Percentiles rank a stretch among this genome's conserved stretches.
Evolutionary conservation across 2,329 filamentous ascomycete species (phyloP).

Genomic region (Fusarium sp.): DNA sequence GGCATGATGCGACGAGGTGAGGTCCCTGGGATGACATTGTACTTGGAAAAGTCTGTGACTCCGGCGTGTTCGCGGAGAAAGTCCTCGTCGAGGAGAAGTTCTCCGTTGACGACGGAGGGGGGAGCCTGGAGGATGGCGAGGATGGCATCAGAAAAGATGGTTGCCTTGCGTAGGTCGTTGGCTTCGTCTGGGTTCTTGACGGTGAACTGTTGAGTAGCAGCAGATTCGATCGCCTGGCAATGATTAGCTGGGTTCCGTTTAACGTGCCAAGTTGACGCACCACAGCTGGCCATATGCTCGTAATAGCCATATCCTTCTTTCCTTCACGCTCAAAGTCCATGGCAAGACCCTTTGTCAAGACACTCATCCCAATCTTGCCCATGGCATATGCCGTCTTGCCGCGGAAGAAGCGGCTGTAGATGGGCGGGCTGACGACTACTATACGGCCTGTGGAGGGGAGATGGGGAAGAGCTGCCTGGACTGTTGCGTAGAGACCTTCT

Average conservation of each 20-base stretch:
- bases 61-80: constrained; percentile 75
- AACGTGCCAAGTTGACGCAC: constrained; percentile 56
- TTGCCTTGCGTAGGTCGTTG: constrained; percentile 74
- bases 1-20: constrained; percentile 84
- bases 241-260: constrained; percentile 2
- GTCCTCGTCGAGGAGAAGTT: constrained; percentile 82
- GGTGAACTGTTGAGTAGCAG: constrained; percentile 72
- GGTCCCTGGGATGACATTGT: constrained; percentile 74
- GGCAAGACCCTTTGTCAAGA: constrained; percentile 82
- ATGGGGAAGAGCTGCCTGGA: constrained; percentile 77
- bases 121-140: constrained; percentile 76
- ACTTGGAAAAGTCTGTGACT: constrained; percentile 78
- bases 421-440: constrained; percentile 84
- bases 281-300: constrained; percentile 84
- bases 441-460: constrained; percentile 72
- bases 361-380: constrained; percentile 85
- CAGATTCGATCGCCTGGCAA: constrained; percentile 75
- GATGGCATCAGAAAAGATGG: constrained; percentile 84
- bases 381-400: constrained; percentile 88
- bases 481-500: constrained; percentile 78
- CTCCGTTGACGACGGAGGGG: constrained; percentile 73
- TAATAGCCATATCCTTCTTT: constrained; percentile 77
- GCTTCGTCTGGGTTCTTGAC: constrained; percentile 57
- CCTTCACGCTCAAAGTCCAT: constrained; percentile 83
- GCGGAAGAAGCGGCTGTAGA: constrained; percentile 86